These are phyloP conservation scores for Dendrocalamus latiflorus DNA, from an alignment of 202 grass and related monocot species.

Conservation along the genomic window DNA sequence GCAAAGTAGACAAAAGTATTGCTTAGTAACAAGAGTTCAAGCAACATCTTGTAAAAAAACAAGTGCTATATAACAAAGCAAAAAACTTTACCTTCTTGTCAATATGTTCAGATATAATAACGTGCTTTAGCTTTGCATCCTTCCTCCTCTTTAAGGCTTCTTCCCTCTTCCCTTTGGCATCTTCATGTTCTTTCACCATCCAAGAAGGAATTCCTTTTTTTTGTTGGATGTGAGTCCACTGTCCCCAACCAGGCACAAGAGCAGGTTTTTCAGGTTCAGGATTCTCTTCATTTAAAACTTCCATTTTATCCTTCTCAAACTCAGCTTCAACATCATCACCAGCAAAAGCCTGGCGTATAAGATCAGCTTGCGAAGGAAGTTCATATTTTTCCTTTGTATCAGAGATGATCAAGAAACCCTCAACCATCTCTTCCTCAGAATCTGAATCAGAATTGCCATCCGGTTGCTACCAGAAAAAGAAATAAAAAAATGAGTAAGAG, in stretches of 20 bases:
- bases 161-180: slow-evolving; percentile 79
- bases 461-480: slow-evolving; percentile 30
- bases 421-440: slow-evolving; percentile 84
- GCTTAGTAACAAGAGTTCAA: neutral
- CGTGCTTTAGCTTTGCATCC: slow-evolving; percentile 73
- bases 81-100: slow-evolving; percentile 79
- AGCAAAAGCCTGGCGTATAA: slow-evolving; percentile 90
- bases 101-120: slow-evolving; percentile 86
- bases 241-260: slow-evolving; percentile 92
- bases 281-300: slow-evolving; percentile 75
- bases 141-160: slow-evolving; percentile 86
- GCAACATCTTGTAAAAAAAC: neutral
- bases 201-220: slow-evolving; percentile 83
- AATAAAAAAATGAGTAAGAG: slow-evolving; percentile 5
- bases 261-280: slow-evolving; percentile 91
- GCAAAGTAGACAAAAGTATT: slow-evolving; percentile 16
- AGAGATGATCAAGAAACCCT: slow-evolving; percentile 60
- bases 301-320: slow-evolving; percentile 72
- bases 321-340: slow-evolving; percentile 97
- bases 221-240: slow-evolving; percentile 81
- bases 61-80: neutral
- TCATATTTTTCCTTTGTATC: slow-evolving; percentile 48
- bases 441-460: slow-evolving; percentile 54
- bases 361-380: slow-evolving; percentile 73
- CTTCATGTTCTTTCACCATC: slow-evolving; percentile 93